Percentiles rank a stretch among this genome's conserved stretches.
These are phyloP conservation scores for Capsicum pubescens DNA, from an alignment of 257 asterid species.

Conservation along the genomic window DNA sequence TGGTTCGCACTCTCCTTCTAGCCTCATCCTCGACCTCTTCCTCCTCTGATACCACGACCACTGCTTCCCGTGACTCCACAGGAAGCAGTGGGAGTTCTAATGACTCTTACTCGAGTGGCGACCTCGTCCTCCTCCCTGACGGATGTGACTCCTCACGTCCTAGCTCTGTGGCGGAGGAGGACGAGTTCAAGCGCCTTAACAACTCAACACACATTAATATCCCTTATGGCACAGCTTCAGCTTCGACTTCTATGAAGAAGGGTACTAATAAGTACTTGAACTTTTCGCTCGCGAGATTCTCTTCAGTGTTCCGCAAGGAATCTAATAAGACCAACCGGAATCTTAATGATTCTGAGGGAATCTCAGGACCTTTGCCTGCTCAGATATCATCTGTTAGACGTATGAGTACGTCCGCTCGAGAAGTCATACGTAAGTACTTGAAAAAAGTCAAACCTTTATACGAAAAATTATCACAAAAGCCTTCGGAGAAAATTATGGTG, in stretches of 20 bases:
- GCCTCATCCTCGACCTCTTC: constrained; percentile 81
- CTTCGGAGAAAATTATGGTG: constrained; percentile 32
- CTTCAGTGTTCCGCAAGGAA: constrained; percentile 80
- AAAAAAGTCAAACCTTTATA: constrained; percentile 79
- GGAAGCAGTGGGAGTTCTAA: constrained; percentile 50
- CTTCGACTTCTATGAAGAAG: too few relatives aligned
- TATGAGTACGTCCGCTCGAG: constrained; percentile 67
- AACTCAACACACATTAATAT: not conserved
- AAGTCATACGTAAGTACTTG: constrained; percentile 69
- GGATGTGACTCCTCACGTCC: constrained; percentile 79
- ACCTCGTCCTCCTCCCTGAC: constrained; percentile 46
- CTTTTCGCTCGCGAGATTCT: constrained; percentile 71
- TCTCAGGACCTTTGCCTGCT: not conserved
- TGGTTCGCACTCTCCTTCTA: constrained; percentile 74
- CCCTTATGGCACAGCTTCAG: not conserved
- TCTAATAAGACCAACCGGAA: not conserved
- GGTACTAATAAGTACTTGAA: constrained; percentile 44
- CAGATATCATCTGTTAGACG: constrained; percentile 48
- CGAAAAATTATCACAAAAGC: constrained; percentile 73
- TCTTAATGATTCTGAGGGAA: not conserved
- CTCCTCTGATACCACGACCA: constrained; percentile 77
- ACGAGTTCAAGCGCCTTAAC: constrained; percentile 59
- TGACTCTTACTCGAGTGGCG: constrained; percentile 53
- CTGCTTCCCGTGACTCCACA: constrained; percentile 76
- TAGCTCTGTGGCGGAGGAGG: constrained; percentile 67